Evolutionary conservation across 208 protist species (phyloP).

Genomic region (Leptomonas pyrrhocoris): DNA sequence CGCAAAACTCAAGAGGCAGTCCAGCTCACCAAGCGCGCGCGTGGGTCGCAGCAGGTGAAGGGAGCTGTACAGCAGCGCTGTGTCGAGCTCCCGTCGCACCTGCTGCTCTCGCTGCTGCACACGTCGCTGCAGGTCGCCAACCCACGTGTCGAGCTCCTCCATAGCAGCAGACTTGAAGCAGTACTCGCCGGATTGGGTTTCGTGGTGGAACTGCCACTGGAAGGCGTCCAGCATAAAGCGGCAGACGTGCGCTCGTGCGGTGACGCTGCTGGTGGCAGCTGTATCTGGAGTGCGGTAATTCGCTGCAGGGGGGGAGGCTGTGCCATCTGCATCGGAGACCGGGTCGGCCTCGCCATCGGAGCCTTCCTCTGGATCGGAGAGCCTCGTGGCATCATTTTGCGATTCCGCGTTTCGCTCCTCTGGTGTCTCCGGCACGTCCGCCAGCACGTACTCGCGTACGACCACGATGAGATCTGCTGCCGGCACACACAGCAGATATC

Average conservation of each 20-base stretch:
- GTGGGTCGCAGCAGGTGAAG: conserved; percentile 62
- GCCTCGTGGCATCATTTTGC: background rate
- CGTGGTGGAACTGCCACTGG: conserved; percentile 47
- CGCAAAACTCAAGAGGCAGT: conserved; percentile 79
- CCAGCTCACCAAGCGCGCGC: conserved; percentile 64
- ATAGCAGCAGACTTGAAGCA: conserved; percentile 79
- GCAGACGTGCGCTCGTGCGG: conserved; percentile 6
- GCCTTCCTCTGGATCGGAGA: background rate
- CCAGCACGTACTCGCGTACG: background rate
- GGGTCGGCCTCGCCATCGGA: background rate
- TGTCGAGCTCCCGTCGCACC: conserved; percentile 64
- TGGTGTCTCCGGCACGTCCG: background rate
- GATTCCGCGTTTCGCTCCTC: background rate
- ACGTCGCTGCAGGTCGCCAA: conserved; percentile 75
- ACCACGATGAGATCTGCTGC: conserved; percentile 11
- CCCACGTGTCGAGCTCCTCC: conserved; percentile 59
- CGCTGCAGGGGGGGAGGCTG: background rate
- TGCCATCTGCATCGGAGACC: background rate
- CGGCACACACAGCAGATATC: conserved; percentile 40
- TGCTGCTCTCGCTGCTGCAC: conserved; percentile 67
- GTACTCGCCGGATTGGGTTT: conserved; percentile 26
- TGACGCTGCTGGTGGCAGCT: background rate
- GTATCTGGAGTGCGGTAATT: background rate
- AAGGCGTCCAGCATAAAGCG: conserved; percentile 32
- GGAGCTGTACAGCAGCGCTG: conserved; percentile 59